Base-by-base conservation (phyloP, 176 grass and related monocot species). In the Miscanthus lutarioriparius region DNA sequence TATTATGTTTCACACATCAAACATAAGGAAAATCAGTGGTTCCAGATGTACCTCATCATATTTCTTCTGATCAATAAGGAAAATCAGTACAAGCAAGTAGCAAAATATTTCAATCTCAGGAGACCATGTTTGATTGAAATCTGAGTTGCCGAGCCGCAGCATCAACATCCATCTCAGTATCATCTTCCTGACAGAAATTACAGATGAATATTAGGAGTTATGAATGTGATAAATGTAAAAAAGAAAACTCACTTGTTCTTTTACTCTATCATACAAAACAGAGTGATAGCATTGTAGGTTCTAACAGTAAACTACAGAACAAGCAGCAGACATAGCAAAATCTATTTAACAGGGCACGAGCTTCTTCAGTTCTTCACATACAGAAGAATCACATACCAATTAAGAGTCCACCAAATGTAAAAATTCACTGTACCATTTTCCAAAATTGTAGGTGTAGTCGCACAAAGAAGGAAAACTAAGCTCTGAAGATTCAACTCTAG, bases 91-190 rank as follows among this genome's bases (percentile, higher is more conserved):
- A 75, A 94, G 88, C 76, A 97, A 85, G 86, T 92, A 97, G 69
- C 94, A 97, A 74, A 87, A 97, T 47, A 94, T 92, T 84, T 97
- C 92, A 87, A 97, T 89, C 72, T 97, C 94, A 70, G 91, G 44
- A 97, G 72, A 22, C 84, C 71, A 56, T 94, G 88, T 43, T 97
- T 97, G 40, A 71, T 71, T 20, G 87, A 54, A 92, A 83, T 86
- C 84, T 94, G 91, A 65, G 35, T 70, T 43, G 82, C 23, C 3
- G 85, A 77, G 87, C 53, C 1, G 76, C 80, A 10, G 67, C 56
- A 74, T 97, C 94, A 78, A 94, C 85, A 4, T 97, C 94, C 94
- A 97, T 97, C 49, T 92, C 90, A 78, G 89, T 75, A 5, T 72
- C 88, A 83, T 84, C 81, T 62, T 94, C 91, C 91, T 97, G 64